Evolutionary conservation across 441 rosid species (phyloP), one percentile per base, ranked within the genome.

Genomic region (Sinapis alba): DNA sequence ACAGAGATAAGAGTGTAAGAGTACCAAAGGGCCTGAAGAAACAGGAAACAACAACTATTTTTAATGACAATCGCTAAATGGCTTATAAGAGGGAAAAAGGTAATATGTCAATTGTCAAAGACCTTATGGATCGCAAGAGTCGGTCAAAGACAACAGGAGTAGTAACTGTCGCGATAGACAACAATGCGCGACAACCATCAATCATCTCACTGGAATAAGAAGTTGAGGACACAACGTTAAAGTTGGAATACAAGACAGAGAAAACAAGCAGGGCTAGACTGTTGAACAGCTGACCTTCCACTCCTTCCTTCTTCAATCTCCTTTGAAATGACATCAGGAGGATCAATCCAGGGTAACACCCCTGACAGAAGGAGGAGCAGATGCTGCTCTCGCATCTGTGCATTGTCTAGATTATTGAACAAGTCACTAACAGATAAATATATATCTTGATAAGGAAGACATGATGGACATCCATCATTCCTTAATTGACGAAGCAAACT

Each of bases 101-200:
- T 41, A 41, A 12, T 5, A 13, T 41, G 51, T 62, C 47, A 18
- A 32, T 75, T 26, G 65, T 50, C 50, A 69, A 82, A 79, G 67
- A 96, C 99, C 97, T 93, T 82, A 91, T 74, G 24, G 96, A 86
- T 85, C 83, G 93, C 73, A 91, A 81, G 82, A 96, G 97, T 79
- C 77, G 88, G 80, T 96, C 93, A 88, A 96, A 91, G 58, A 80
- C 71, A 78, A 76, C 69, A 58, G 97, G 89, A 62, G 81, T 79
- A 41, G 91, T 90, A 58, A 93, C 94, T 68, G 90, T 89, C 75
- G 92, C 97, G 69, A 96, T 82, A 57, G 96, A 87, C 78, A 91
- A 83, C 78, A 96, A 82, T 68, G 96, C 97, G 58, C 99, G 99
- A 79, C 98, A 96, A 65, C 99, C 98, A 80, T 96, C 99, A 65